Evolutionary conservation across 768 basidiomycete species (phyloP), one percentile per base, ranked within the genome.

Genomic region (Podaxis pistillaris): DNA sequence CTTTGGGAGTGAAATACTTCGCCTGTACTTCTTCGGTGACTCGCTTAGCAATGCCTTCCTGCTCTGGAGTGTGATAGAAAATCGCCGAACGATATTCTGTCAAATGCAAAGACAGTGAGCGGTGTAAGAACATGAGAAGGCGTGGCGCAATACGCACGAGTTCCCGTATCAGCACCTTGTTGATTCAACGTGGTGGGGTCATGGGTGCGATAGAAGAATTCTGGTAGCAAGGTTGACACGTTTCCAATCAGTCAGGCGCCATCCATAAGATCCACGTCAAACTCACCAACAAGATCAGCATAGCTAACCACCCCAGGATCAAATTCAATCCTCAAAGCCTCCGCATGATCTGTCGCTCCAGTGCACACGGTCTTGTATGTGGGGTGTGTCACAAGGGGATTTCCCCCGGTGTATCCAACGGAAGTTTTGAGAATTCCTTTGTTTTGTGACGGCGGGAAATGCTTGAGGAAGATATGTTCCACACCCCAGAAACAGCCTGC

Each of bases 201-300:
- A 69, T 98, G 96, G 0, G 92, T 93, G 51, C 96, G 84, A 74
- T 94, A 96, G 76, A 96, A 96, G 79, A 95, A 96, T 74, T 96
- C 94, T 89, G 26, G 49, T 28, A 12, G 49, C 3, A 41, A 7
- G 50, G 15, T 17, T 37, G 37, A 50, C 22, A 13, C 15, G 30
- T 47, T 58, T n/a, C 46, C 8, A 9, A 41, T 57, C 26, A 52
- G 50, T 33, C 59, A 17, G 33, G 33, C 33, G 33, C 33, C 8
- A 9, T 33, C 30, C 8, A 62, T 26, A 9, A 26, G 41, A 33
- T 49, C 24, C 40, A 22, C n/a, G 12, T 30, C 17, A 3, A 2
- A 83, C 90, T 66, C 71, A 89, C 91, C 91, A 37, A 96, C 93
- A 37, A 98, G 86, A 71, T 96, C 88, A 7, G 78, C 92, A 68